A percentile compares a stretch with the other conserved stretches of the same genome.
Conservation (phyloP, 768 basidiomycete species). For the Amanita rimosa region DNA sequence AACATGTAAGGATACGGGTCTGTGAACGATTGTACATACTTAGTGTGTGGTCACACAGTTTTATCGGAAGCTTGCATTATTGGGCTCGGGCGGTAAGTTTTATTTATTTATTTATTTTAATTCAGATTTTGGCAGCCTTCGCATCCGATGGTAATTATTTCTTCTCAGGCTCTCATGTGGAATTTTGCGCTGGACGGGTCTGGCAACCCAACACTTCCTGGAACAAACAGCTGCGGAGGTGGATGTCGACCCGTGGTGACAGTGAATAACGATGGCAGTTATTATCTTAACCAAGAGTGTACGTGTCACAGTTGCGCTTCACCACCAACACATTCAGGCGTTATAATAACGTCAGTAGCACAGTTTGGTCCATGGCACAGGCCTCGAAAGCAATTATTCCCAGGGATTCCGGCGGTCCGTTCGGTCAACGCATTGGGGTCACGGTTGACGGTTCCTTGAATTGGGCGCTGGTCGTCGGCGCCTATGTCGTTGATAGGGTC, state of each 20-base stretch:
- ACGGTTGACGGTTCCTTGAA: slow-evolving; percentile 42
- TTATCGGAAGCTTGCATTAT: slow-evolving; percentile 5
- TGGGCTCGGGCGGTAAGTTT: slow-evolving; percentile 3
- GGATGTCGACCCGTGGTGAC: slow-evolving; percentile 61
- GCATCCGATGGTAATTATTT: no score
- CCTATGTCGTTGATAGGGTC: slow-evolving; percentile 49
- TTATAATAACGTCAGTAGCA: no score
- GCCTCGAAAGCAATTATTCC: slow-evolving; percentile 66
- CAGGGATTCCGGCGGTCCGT: slow-evolving; percentile 56
- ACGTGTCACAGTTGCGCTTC: not conserved
- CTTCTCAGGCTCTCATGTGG: no score
- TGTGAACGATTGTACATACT: no score
- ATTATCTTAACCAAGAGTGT: slow-evolving; percentile 48
- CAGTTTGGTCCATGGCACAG: slow-evolving; percentile 66
- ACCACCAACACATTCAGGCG: not conserved
- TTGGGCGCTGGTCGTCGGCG: slow-evolving; percentile 55
- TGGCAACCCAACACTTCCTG: slow-evolving; percentile 56
- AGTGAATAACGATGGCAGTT: slow-evolving; percentile 52
- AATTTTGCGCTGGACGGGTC: slow-evolving; percentile 19
- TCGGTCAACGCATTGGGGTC: slow-evolving; percentile 56
- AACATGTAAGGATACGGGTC: slow-evolving; percentile 35
- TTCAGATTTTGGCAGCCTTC: not conserved
- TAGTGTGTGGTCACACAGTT: not conserved
- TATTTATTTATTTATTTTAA: no score
- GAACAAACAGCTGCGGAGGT: slow-evolving; percentile 49